These are phyloP conservation scores for Zarea fungicola DNA, from an alignment of 2,329 filamentous ascomycete genomes.

Conservation along the genomic window DNA sequence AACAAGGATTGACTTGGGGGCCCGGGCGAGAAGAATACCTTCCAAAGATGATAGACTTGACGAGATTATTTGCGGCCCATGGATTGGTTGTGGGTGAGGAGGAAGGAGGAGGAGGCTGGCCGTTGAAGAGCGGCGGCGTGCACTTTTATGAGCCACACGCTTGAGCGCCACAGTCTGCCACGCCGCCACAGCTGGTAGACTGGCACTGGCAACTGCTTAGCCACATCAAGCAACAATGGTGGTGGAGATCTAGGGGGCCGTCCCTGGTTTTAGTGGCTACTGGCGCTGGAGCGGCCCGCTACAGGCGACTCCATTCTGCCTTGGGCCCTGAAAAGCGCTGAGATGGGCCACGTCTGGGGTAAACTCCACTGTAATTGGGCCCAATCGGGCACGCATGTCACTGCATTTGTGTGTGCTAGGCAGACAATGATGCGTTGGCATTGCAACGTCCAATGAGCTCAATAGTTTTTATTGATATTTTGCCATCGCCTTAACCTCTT, in stretches of 20 bases:
- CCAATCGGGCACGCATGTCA: no score
- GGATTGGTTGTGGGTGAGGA: slow-evolving; percentile 49
- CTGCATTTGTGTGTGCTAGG: no score
- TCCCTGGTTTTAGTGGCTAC: not conserved
- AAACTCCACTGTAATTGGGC: slow-evolving; percentile 1
- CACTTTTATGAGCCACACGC: slow-evolving; percentile 28
- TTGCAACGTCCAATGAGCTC: no score
- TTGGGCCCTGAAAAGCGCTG: not conserved
- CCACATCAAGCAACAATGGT: slow-evolving; percentile 2
- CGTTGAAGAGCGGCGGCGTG: slow-evolving; percentile 23
- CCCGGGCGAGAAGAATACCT: slow-evolving; percentile 49
- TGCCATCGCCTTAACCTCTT: no score
- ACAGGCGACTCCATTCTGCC: no score
- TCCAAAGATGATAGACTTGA: slow-evolving; percentile 46
- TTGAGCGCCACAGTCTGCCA: not conserved
- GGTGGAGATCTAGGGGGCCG: not conserved
- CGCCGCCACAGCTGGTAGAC: no score
- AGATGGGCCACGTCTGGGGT: slow-evolving; percentile 1
- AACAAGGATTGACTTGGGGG: slow-evolving; percentile 40
- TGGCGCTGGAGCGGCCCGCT: not conserved
- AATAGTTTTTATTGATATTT: no score
- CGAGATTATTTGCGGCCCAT: slow-evolving; percentile 53
- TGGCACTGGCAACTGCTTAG: no score
- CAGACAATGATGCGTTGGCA: no score
- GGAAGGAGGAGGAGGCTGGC: slow-evolving; percentile 33